Evolutionary conservation across 495 filamentous ascomycete species (phyloP), one percentile per base, ranked within the genome.

Genomic region (Neurospora sp.): DNA sequence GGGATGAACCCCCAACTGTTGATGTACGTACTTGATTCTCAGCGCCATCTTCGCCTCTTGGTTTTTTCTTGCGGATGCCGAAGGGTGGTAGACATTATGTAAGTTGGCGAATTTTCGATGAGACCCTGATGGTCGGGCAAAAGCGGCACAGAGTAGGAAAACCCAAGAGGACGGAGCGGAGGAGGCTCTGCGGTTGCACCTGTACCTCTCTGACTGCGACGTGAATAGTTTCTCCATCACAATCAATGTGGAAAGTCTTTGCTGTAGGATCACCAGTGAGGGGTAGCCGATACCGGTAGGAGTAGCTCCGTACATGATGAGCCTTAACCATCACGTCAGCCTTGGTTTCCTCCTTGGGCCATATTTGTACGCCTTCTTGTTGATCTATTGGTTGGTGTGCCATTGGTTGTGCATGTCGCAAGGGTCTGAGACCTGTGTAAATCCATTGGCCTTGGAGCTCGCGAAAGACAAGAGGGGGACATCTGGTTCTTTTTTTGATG

Each of bases 361-460:
- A 75, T 74, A 27, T 69, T 71, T 40, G 20, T 38, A 40, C 31
- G 41, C 31, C 73, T 59, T 68, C 70, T 44, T 22, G 39, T 20
- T 9, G 70, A 71, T 40, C 65, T 22, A 78, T 78, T 79, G 74
- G 78, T 39, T 61, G 42, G 74, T 79, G 78, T 79, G 78, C 68
- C 72, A 79, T 70, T 68, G 61, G 45, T 44, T 71, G 70, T 75
- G 74, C 74, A 74, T 69, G 70, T 70, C n/a, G 40, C 74, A 77
- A 73, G 77, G 76, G 75, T 39, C 69, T 9, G 27, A 35, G 53
- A 35, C 27, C 53, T 65, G 53, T 65, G 53, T 35, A 65, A 65
- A 65, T 65, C 27, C 53, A 65, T 35, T 35, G 53, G 53, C 53
- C 27, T 65, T 65, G n/a, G n/a, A n/a, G n/a, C n/a, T n/a, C n/a